These are phyloP conservation scores for Tillandsia leiboldiana DNA, from an alignment of 176 grass and related monocot species.

Conservation along the genomic window DNA sequence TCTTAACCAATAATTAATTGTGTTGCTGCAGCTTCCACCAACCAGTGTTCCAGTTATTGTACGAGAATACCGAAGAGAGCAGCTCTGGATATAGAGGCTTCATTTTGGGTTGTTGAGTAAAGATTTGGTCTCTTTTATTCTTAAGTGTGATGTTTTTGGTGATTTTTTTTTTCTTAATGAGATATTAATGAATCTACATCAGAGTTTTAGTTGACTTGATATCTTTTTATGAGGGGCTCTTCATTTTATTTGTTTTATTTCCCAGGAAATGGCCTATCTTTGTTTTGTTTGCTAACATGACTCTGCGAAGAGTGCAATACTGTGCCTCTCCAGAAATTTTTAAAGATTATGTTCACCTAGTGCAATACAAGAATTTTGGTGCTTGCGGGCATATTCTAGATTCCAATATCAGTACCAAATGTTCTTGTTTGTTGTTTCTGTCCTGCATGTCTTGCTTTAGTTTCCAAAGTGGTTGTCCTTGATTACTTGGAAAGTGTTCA, in stretches of 20 bases:
- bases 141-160: slow-evolving; percentile 27
- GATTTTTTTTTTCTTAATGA: slow-evolving; percentile 9
- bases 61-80: slow-evolving; percentile 67
- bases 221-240: not conserved
- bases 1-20: slow-evolving; percentile 4
- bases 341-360: not conserved
- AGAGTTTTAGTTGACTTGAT: not conserved
- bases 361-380: not conserved
- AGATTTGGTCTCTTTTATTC: slow-evolving; percentile 1
- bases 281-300: not conserved
- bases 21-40: slow-evolving; percentile 58
- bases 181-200: not conserved
- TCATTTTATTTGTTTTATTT: not conserved
- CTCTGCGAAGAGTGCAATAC: not conserved
- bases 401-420: too few relatives aligned
- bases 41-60: slow-evolving; percentile 86
- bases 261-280: not conserved
- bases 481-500: too few relatives aligned
- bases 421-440: too few relatives aligned
- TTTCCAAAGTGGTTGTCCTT: too few relatives aligned
- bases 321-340: not conserved
- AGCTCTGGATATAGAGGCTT: slow-evolving; percentile 38
- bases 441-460: too few relatives aligned
- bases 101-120: slow-evolving; percentile 15
- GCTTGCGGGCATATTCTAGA: not conserved